These are phyloP conservation scores for fission yeast (Schizosaccharomyces pombe) DNA, from an alignment of 805 yeast genomes.

Conservation along the genomic window DNA sequence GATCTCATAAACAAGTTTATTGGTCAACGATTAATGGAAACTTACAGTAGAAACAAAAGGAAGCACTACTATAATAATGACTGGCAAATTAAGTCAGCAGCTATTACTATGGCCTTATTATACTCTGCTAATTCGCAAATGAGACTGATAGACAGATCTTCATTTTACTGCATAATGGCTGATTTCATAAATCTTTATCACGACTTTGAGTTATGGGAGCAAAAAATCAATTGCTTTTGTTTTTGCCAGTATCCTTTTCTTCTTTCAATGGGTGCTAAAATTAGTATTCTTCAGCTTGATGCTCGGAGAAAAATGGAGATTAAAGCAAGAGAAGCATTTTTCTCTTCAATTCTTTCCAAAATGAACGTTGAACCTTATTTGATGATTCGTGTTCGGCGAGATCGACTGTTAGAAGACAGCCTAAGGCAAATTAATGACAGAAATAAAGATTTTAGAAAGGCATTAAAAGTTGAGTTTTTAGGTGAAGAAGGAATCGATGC, in stretches of 20 bases:
- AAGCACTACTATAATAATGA: conserved; percentile 33
- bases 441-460: conserved; percentile 40
- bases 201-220: conserved; percentile 73
- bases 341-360: conserved; percentile 42
- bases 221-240: conserved; percentile 19
- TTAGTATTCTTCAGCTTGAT: conserved; percentile 58
- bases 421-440: conserved; percentile 25
- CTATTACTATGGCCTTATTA: conserved; percentile 31
- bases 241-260: conserved; percentile 73
- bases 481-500: conserved; percentile 89
- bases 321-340: conserved; percentile 73
- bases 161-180: conserved; percentile 55
- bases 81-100: conserved; percentile 60
- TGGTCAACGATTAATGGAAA: conserved; percentile 41
- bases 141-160: conserved; percentile 18
- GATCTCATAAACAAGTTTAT: conserved; percentile 54
- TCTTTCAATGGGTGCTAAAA: conserved; percentile 60
- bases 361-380: conserved; percentile 44
- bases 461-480: conserved; percentile 53
- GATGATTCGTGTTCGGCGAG: conserved; percentile 44
- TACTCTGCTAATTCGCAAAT: conserved; percentile 10
- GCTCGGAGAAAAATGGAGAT: conserved; percentile 61
- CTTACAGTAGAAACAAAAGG: conserved; percentile 6
- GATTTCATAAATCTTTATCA: conserved; percentile 54
- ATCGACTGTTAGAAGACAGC: conserved; percentile 49